Evolutionary conservation across 2,329 filamentous ascomycete species (phyloP), one percentile per base, ranked within the genome.

Genomic region (Ophiostoma perfectum): DNA sequence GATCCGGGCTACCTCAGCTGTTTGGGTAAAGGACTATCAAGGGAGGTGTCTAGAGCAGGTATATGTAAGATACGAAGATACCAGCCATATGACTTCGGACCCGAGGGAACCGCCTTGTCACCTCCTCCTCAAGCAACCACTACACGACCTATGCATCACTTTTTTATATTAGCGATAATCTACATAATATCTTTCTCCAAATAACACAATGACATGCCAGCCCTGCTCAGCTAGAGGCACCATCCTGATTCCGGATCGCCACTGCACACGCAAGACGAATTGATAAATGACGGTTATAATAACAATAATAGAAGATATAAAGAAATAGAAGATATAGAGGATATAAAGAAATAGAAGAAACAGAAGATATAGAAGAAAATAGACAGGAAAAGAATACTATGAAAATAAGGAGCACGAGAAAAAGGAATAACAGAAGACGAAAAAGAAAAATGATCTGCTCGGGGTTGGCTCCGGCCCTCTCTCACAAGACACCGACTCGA

Each of bases 161-260:
- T 27, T 27, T 27, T 27, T 27, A 27, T 27, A 27, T 1, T 27
- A 27, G 27, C 12, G 42, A 47, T 47, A 14, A 14, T 44, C 44
- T 47, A 14, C 12, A 9, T 47, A 14, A 6, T 14, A 14, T 16
- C 4, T 47, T 16, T 44, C 42, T 4, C 12, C 12, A 8, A 44
- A 44, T 44, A 27, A 9, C 11, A 55, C n/a, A 27, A 55, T 9
- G 49, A n/a, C 49, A 55, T 55, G 49, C 49, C 49, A 27, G 49
- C n/a, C 49, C 49, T 55, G 49, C 18, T 55, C 49, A 55, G 49
- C 49, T 55, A 55, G 49, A 55, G 49, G n/a, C n/a, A 11, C 49
- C 49, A 27, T 18, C 49, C 49, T 55, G 27, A 52, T 52, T 12
- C 44, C 16, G 44, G 49, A 18, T 18, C n/a, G 49, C 49, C 49